phyloP scores from a whole-genome alignment of 768 basidiomycete species.

The Boletales sp. region DNA sequence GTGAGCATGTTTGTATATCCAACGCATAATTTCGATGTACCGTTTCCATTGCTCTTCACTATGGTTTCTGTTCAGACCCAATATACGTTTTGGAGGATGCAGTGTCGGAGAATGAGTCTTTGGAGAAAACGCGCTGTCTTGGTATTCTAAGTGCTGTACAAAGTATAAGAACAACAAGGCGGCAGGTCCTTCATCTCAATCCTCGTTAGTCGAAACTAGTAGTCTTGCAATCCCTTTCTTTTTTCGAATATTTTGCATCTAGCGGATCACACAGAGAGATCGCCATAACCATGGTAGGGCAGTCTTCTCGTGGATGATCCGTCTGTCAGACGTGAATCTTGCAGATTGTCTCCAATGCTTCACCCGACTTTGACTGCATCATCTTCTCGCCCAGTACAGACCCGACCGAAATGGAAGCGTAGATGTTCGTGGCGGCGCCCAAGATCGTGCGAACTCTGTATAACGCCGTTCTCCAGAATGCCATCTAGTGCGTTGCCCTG shows the following conservation, averaged over 20 bases:
- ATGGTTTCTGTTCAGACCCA: slow-evolving; percentile 85
- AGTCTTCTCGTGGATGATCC: slow-evolving; percentile 15
- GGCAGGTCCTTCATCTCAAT: slow-evolving; percentile 41
- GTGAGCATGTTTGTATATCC: slow-evolving; percentile 31
- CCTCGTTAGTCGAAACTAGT: slow-evolving; percentile 66
- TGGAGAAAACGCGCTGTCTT: slow-evolving; percentile 66
- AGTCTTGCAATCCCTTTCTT: slow-evolving; percentile 74
- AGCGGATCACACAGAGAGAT: slow-evolving; percentile 11
- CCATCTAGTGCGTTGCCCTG: slow-evolving; percentile 28
- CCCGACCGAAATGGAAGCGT: slow-evolving; percentile 57
- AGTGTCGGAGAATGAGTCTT: slow-evolving; percentile 58
- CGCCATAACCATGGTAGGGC: slow-evolving; percentile 24
- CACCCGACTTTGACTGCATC: slow-evolving; percentile 72
- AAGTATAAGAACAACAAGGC: slow-evolving; percentile 58
- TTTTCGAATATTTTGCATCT: slow-evolving; percentile 33
- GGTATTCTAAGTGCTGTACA: slow-evolving; percentile 69
- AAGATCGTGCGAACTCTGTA: slow-evolving; percentile 62
- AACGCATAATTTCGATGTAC: slow-evolving; percentile 38
- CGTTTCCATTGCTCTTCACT: slow-evolving; percentile 76
- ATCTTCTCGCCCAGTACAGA: slow-evolving; percentile 70
- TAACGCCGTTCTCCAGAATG: slow-evolving; percentile 46
- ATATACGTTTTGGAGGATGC: slow-evolving; percentile 70
- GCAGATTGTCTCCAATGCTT: slow-evolving; percentile 64
- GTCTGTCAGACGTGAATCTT: slow-evolving; percentile 9
- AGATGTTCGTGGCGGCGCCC: slow-evolving; percentile 54